Conservation (phyloP, 2,329 filamentous ascomycete species). For the Pyrenophora teres region DNA sequence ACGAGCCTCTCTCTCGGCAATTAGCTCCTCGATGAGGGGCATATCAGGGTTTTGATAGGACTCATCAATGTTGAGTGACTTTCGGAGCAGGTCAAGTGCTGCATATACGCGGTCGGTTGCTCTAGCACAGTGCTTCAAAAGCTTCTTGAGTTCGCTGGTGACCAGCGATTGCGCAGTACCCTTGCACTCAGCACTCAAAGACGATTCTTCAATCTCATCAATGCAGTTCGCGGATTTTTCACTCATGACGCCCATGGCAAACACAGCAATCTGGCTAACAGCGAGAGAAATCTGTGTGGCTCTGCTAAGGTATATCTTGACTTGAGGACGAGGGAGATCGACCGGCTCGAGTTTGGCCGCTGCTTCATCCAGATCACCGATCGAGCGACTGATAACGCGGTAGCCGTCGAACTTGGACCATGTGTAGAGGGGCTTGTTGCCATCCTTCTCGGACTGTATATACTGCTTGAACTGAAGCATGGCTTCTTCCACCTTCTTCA, state of each 20-base stretch:
- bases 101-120: constrained; percentile 20
- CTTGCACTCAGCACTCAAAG: constrained; percentile 8
- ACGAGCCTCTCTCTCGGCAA: constrained; percentile 1
- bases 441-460: constrained; percentile 8
- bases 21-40: neutral
- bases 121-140: constrained; percentile 19
- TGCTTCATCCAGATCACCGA: constrained; percentile 9
- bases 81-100: constrained; percentile 19
- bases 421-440: constrained; percentile 17
- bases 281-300: constrained; percentile 6
- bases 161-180: constrained; percentile 10
- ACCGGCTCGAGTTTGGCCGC: constrained; percentile 1
- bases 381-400: neutral
- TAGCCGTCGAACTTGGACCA: constrained; percentile 22
- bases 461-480: constrained; percentile 17
- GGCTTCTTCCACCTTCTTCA: constrained; percentile 13
- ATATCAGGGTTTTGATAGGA: constrained; percentile 1
- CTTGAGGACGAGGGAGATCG: neutral
- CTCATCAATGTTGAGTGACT: neutral
- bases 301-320: constrained; percentile 8
- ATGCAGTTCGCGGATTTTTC: constrained; percentile 16
- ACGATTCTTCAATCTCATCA: constrained; percentile 13
- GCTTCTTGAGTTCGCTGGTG: constrained; percentile 17
- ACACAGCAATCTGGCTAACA: constrained; percentile 17
- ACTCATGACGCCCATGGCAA: constrained; percentile 18